Evolutionary conservation across 257 asterid genomes (phyloP), one percentile per base, ranked within the genome.

Genomic region (Solanum pimpinellifolium): DNA sequence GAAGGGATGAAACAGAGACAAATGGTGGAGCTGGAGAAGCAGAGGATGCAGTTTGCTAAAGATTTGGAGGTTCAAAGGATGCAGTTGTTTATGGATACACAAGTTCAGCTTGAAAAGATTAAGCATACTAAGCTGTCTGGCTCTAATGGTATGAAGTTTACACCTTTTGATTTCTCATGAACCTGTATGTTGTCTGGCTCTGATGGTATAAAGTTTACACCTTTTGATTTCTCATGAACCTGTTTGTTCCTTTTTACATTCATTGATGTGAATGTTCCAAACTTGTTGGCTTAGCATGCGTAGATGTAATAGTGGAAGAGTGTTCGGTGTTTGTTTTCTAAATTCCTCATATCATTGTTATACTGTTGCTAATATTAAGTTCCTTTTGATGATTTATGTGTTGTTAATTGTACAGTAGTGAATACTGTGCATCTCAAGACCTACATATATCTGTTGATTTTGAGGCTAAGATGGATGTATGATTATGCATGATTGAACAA

Each of bases 61-160:
- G 98, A 95, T 89, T 92, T 95, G 93, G 99, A 96, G 92, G 96
- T 95, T 78, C 98, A 95, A 92, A 95, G 97, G 92, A 95, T 93
- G 97, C 90, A 92, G 49, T 86, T 93, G 91, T 93, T 93, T 87
- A 92, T 93, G 96, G 99, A 94, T 87, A 93, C 96, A 11, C 95
- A 92, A 82, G 91, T 94, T 69, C 94, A 93, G 91, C 90, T 95
- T 4, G 93, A 93, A 91, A 94, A 92, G 89, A 87, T 93, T 68
- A 93, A 93, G 89, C 93, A 88, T 84, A 87, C 93, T 37, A 94
- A 89, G 75, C 91, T 93, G 37, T 88, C 94, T 20, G 93, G 93
- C 73, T 91, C 93, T 12, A 95, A 92, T 88, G 98, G 98, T 95
- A 93, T 83, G 62, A 37, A n/a, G 12, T 42, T 42, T 18, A 66